Base-by-base conservation (phyloP, 2,329 filamentous ascomycete genomes). In the Pezicula neosporulosa region DNA sequence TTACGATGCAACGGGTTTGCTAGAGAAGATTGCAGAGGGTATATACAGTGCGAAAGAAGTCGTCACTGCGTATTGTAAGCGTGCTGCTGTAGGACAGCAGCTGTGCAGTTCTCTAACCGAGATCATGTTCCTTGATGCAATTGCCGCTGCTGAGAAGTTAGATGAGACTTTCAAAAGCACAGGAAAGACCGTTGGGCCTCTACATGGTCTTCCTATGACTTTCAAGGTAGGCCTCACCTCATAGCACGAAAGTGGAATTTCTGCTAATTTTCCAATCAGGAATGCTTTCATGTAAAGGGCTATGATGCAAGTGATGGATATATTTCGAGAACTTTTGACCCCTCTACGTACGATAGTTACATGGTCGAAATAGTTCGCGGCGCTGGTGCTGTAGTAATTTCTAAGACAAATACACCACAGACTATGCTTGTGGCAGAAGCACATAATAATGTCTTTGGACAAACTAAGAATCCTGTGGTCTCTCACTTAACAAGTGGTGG, bases 371-470 rank as follows among this genome's bases (percentile, higher is more conserved):
- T 96, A 30, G 76, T 96, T 47, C 93, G 94, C 64, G 86, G 92
- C 62, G 89, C 89, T 4, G 88, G 92, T 19, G 90, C 91, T 1
- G 79, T 96, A 2, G 91, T 91, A 0, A 96, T 95, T 66, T 90
- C 91, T 60, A 97, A 97, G 76, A 97, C 92, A 0, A 93, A 92
- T 52, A 67, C 93, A 2, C 90, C 91, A 30, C 85, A 92, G 54
- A 94, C 90, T 0, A 79, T 56, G 54, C 35, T 59, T 18, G 52
- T 50, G 2, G 47, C 24, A 15, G 49, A 51, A 33, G 30, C 42
- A 8, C 35, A 41, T 49, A 82, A 82, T 59, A 77, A 77, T 44
- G 73, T 96, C n/a, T 96, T 90, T 88, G 91, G 91, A 6, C 80
- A 82, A 28, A 85, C 80, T 56, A 83, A 78, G 12, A 96, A 96